These are phyloP conservation scores for Colletotrichum theobromicola DNA, from an alignment of 2,329 filamentous ascomycete genomes.

Conservation along the genomic window DNA sequence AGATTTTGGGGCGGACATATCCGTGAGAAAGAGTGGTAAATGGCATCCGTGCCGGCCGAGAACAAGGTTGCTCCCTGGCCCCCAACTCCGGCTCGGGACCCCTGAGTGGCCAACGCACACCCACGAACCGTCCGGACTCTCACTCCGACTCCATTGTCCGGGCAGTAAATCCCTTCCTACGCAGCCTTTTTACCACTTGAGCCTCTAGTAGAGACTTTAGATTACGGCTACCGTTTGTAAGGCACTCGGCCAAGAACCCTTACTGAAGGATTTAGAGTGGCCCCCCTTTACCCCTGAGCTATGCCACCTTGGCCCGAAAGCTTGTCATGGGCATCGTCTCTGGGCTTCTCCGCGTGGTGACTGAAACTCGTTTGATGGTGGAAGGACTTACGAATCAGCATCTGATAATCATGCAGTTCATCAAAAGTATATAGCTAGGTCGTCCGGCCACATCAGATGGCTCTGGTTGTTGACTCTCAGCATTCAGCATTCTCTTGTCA, in stretches of 20 bases:
- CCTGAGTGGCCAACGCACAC: background rate
- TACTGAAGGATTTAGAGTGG: background rate
- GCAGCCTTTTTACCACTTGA: background rate
- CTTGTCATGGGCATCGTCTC: background rate
- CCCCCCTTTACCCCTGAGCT: background rate
- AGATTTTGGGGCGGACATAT: background rate
- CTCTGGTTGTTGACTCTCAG: fast-evolving
- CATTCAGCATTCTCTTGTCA: background rate
- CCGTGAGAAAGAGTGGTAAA: background rate
- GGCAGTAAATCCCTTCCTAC: background rate
- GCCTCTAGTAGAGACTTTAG: background rate
- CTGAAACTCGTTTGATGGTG: background rate
- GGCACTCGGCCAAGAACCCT: background rate
- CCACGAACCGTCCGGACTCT: background rate
- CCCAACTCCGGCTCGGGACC: background rate
- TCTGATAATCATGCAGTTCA: background rate
- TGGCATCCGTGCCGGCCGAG: background rate
- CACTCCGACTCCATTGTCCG: background rate
- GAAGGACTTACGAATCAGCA: background rate
- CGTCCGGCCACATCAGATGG: background rate
- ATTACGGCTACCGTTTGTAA: background rate
- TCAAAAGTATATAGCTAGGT: slow-evolving; percentile 11
- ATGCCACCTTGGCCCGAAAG: background rate
- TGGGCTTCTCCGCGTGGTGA: background rate
- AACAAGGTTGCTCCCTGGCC: background rate